phyloP scores from a whole-genome alignment of 495 filamentous ascomycete species.

The Penicillium tannophilum region DNA sequence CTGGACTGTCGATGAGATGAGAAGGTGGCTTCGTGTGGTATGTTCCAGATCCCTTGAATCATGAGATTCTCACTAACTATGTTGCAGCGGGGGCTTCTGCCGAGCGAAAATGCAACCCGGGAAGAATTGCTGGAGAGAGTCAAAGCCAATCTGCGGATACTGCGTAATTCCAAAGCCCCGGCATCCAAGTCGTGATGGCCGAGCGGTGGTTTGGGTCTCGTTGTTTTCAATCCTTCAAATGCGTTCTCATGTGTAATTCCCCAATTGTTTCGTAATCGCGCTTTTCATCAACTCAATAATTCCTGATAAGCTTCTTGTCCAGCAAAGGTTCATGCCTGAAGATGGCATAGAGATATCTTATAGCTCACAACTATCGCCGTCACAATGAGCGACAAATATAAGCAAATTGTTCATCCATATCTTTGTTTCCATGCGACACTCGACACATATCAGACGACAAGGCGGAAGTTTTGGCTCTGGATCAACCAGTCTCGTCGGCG shows the following conservation, averaged over 20 bases:
- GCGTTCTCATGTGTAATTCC: background rate
- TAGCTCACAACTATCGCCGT: background rate
- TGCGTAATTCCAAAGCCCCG: constrained; percentile 30
- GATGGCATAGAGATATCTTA: background rate
- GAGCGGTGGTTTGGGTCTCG: constrained; percentile 1
- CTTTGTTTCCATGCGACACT: background rate
- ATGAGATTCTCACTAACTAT: background rate
- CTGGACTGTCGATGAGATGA: constrained; percentile 74
- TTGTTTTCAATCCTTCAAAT: constrained; percentile 6
- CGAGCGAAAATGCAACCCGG: constrained; percentile 63
- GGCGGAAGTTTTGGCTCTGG: constrained; percentile 71
- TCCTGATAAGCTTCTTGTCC: background rate
- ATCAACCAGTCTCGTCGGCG: constrained; percentile 64
- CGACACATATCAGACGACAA: constrained; percentile 47
- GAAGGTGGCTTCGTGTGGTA: constrained; percentile 76
- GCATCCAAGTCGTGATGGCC: constrained; percentile 12
- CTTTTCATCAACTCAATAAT: background rate
- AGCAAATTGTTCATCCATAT: background rate
- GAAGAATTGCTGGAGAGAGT: constrained; percentile 81
- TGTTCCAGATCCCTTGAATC: constrained; percentile 27
- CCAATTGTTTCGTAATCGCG: background rate
- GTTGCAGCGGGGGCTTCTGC: constrained; percentile 70
- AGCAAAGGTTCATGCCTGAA: background rate
- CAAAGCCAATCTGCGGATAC: constrained; percentile 69
- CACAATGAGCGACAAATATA: background rate